phyloP scores from a whole-genome alignment of 2,329 filamentous ascomycete species.

The Colletotrichum caudatum region DNA sequence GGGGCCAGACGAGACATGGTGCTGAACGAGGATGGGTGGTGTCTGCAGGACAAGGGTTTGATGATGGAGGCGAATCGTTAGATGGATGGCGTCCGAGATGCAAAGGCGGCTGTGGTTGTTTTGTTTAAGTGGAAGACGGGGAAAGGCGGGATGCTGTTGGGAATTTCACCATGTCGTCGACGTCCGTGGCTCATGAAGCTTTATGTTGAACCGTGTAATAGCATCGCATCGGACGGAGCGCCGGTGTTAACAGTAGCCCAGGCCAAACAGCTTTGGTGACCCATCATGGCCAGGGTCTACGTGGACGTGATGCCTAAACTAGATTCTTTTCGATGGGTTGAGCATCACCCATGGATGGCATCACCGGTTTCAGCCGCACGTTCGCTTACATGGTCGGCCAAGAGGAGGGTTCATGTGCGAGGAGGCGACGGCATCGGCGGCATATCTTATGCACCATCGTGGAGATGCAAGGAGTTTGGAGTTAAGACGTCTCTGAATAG shows the following conservation, averaged over 20 bases:
- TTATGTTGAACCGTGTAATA: not conserved
- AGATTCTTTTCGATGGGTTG: not conserved
- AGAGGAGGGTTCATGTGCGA: not conserved
- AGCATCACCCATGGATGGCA: not conserved
- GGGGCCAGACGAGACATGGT: conserved; percentile 34
- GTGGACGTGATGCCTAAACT: too few relatives aligned
- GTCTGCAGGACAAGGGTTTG: not conserved
- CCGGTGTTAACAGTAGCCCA: not conserved
- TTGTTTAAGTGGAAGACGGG: not conserved
- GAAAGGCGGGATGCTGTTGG: not conserved
- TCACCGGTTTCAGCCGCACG: not conserved
- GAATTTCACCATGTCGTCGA: not conserved
- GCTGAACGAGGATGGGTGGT: not conserved
- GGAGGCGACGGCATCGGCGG: not conserved
- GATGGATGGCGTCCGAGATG: not conserved
- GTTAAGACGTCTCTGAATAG: not conserved
- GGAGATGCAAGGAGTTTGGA: not conserved
- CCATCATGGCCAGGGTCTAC: too few relatives aligned
- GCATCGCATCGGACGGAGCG: not conserved
- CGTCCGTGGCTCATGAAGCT: too few relatives aligned
- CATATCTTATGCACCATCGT: not conserved
- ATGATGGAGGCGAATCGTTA: not conserved
- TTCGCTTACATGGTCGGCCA: not conserved
- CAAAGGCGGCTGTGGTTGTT: not conserved
- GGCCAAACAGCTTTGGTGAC: too few relatives aligned